Base-by-base conservation (phyloP, 2,329 filamentous ascomycete genomes). In the Grosmannia serpens region DNA sequence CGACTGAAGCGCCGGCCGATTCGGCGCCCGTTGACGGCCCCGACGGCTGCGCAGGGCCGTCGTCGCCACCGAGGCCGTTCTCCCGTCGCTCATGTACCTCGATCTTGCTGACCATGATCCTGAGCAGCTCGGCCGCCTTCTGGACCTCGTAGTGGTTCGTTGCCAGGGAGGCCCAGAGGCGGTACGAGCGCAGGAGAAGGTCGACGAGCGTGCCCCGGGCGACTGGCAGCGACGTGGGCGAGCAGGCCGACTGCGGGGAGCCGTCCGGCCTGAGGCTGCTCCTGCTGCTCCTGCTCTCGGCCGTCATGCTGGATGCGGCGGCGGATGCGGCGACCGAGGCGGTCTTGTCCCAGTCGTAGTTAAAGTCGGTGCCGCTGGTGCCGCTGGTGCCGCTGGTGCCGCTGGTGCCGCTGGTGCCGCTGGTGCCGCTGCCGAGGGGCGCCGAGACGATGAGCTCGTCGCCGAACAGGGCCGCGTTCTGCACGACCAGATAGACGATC, bases 401-500 rank as follows among this genome's bases (percentile, higher is more conserved):
- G 41, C 11, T 38, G n/a, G 4, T 52, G 4, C 11, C 31, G 29
- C 7, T 38, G 3, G 3, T 35, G 31, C 8, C n/a, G 8, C 11
- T 38, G 17, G 29, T 11, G 8, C 3, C n/a, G 2, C 17, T 26
- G 52, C 75, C 76, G 57, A n/a, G n/a, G n/a, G n/a, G n/a, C n/a
- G n/a, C n/a, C 35, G 22, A 31, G 22, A 47, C 33, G 35, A 62
- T 4, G 22, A 64, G 62, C 57, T 64, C 62, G 31, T 41, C 31
- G 27, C 53, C 58, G 31, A 64, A 63, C 24, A 57, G 29, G 46
- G 67, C 67, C 24, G 73, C 70, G 64, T 74, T 76, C 62, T 76
- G 74, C 27, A 77, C 65, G 22, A 77, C 69, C 22, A 86, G 69
- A 61, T 80, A 85, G 4, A 86, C 65, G 17, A 86, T 75, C 75